Base-by-base conservation (phyloP, 2,329 filamentous ascomycete genomes). In the Aspergillus ochraceus region DNA sequence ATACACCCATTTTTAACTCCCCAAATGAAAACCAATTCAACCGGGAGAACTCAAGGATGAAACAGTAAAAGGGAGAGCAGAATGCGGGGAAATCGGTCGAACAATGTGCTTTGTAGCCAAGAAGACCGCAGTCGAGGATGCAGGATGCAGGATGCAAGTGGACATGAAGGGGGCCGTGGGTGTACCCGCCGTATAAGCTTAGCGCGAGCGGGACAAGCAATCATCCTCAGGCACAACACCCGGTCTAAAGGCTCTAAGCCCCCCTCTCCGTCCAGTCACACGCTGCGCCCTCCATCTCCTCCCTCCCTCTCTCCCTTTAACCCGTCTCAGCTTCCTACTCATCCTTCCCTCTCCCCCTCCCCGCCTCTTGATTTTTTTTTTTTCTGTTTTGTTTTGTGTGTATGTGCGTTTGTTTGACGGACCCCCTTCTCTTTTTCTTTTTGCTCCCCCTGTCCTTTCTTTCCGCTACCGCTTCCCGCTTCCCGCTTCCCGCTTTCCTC, bases 161-260 rank as follows among this genome's bases (percentile, higher is more conserved):
- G 24, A 24, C 26, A 29, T 36, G 32, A 36, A 36, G 32, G 32
- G 32, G 32, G 32, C 11, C 11, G 32, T 36, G 11, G 32, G 14
- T 17, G 45, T 47, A 47, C 19, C 45, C 22, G 45, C 19, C 22
- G 20, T 8, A 47, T 47, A 47, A 47, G 45, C 45, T 24, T 47
- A 47, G 45, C 45, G 55, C 39, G 55, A 19, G 55, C 55, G 55
- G 55, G 55, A 57, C 55, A 57, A 57, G 49, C 39, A 57, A 55
- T 55, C 20, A 57, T 57, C 55, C 55, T 57, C 55, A 57, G 55
- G 55, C 55, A 57, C 55, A 49, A 50, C 55, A 56, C 26, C 26
- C 26, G 26, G 26, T 29, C 26, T 29, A 29, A 29, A 29, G 26
- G 26, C 26, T 29, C 26, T 29, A 29, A 29, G 26, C 26, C 26